A percentile compares a stretch with the other conserved stretches of the same genome.
These are phyloP conservation scores for Stromatinia cepivora DNA, from an alignment of 2,329 filamentous ascomycete genomes.

Conservation along the genomic window DNA sequence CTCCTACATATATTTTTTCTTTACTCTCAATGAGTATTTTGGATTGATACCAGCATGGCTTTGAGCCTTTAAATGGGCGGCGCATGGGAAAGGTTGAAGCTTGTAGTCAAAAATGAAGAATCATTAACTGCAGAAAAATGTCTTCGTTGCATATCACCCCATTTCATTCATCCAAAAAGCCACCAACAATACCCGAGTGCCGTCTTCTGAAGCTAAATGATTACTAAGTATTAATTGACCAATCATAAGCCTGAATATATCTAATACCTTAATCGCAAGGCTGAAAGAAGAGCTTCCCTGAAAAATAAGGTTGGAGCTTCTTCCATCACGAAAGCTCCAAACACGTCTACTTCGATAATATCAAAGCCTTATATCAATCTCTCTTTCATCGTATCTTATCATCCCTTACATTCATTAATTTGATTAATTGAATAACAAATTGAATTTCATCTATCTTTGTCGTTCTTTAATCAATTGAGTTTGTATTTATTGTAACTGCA, in stretches of 20 bases:
- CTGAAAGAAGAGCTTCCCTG: neutral
- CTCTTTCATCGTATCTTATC: neutral
- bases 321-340: neutral
- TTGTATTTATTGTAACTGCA: neutral
- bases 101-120: neutral
- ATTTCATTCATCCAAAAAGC: neutral
- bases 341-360: neutral
- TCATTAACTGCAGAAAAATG: neutral
- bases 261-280: neutral
- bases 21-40: slow-evolving; percentile 1
- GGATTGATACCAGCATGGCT: slow-evolving; percentile 19
- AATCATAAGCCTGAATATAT: neutral
- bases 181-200: neutral
- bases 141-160: neutral
- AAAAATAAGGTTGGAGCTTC: neutral
- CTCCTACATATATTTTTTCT: neutral
- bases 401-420: neutral
- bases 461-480: neutral
- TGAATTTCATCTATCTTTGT: neutral
- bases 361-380: neutral
- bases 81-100: neutral
- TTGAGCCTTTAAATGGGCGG: neutral
- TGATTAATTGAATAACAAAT: neutral
- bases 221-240: neutral
- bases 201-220: neutral